Conservation (phyloP, 106 monocot genomes). For the Agapanthus africanus region DNA sequence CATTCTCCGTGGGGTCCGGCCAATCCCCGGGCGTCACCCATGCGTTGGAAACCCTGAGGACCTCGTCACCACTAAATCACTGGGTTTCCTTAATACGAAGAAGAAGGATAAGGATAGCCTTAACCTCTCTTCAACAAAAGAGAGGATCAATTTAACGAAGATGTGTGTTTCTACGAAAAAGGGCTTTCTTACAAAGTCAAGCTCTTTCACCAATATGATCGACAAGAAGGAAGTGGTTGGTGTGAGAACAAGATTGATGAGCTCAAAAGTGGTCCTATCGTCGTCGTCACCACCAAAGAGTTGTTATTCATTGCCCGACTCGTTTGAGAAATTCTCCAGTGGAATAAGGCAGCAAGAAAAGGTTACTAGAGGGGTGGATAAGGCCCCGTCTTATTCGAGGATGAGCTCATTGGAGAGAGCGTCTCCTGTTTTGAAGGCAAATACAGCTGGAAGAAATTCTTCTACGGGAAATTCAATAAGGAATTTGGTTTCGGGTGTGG, state of each 20-base stretch:
- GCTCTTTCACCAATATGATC: no score
- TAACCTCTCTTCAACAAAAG: constrained; percentile 16
- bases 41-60: constrained; percentile 81
- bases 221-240: constrained; percentile 24
- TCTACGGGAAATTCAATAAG: constrained; percentile 30
- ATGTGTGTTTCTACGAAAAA: constrained; percentile 24
- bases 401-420: constrained; percentile 37
- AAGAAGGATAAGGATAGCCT: constrained; percentile 15
- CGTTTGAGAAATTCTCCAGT: constrained; percentile 60
- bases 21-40: constrained; percentile 71
- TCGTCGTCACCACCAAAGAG: constrained; percentile 27
- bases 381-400: constrained; percentile 22
- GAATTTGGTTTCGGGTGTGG: constrained; percentile 18
- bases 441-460: no score
- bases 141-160: constrained; percentile 33
- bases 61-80: constrained; percentile 46
- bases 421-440: constrained; percentile 42
- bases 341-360: constrained; percentile 43
- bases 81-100: constrained; percentile 28
- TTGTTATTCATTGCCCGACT: constrained; percentile 54
- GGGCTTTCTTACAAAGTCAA: no score
- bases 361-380: constrained; percentile 24
- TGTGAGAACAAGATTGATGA: constrained; percentile 31
- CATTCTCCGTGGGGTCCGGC: constrained; percentile 51
- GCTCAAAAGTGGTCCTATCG: constrained; percentile 33